phyloP scores from a whole-genome alignment of 2,329 filamentous ascomycete genomes.

The Fusarium stilboides region DNA sequence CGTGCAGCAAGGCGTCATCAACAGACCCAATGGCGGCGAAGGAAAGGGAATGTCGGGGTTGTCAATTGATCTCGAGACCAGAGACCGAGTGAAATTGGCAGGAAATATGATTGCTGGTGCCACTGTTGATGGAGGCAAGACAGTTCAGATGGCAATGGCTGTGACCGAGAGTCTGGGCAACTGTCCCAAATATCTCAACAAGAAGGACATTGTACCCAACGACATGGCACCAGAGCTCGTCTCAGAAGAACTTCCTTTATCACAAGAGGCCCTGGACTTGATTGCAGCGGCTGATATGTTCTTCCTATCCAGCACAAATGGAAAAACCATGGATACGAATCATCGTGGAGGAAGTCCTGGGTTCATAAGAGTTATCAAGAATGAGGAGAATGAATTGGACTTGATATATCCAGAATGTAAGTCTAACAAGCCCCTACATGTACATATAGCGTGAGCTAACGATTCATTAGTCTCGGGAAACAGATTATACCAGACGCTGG shows the following conservation, averaged over 20 bases:
- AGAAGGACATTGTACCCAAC: slow-evolving; percentile 71
- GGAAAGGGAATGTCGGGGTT: slow-evolving; percentile 64
- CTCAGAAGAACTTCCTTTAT: slow-evolving; percentile 61
- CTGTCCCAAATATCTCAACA: slow-evolving; percentile 90
- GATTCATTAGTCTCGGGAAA: slow-evolving; percentile 76
- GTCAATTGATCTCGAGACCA: slow-evolving; percentile 65
- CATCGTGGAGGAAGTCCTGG: slow-evolving; percentile 82
- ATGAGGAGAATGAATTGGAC: slow-evolving; percentile 62
- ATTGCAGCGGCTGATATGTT: slow-evolving; percentile 79
- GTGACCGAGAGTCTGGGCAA: slow-evolving; percentile 84
- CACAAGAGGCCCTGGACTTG: slow-evolving; percentile 69
- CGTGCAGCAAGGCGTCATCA: slow-evolving; percentile 48
- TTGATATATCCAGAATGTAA: slow-evolving; percentile 83
- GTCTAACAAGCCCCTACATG: slow-evolving; percentile 23
- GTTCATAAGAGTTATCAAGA: slow-evolving; percentile 78
- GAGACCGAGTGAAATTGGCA: slow-evolving; percentile 81
- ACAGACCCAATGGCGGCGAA: slow-evolving; percentile 57
- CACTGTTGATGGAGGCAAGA: slow-evolving; percentile 57
- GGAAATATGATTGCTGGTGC: slow-evolving; percentile 78
- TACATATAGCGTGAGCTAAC: slow-evolving; percentile 25
- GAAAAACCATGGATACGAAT: slow-evolving; percentile 85
- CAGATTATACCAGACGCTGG: slow-evolving; percentile 85
- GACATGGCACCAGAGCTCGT: slow-evolving; percentile 66
- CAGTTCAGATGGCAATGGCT: slow-evolving; percentile 72
- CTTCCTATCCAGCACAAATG: slow-evolving; percentile 80